Conservation (phyloP, 768 basidiomycete species). For the Mycena epipterygia region DNA sequence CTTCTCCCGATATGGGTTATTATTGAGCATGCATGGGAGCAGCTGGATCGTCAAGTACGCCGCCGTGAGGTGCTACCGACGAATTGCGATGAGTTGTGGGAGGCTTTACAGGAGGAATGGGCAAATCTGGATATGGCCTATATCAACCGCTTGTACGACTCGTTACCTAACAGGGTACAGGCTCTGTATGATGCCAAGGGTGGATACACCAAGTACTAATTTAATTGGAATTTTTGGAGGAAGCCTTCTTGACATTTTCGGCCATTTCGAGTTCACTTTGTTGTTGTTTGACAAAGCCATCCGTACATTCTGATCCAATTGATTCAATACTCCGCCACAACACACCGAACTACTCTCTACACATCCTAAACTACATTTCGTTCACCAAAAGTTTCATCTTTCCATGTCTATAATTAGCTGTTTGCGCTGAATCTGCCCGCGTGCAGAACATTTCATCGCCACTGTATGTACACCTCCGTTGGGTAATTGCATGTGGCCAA, state of each 20-base stretch:
- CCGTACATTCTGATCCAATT: too few species aligned
- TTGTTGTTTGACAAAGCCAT: too few species aligned
- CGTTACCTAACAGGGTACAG: conserved; percentile 34
- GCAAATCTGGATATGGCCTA: conserved; percentile 27
- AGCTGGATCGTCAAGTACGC: conserved; percentile 30
- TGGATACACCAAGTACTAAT: conserved; percentile 41
- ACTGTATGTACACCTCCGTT: too few species aligned
- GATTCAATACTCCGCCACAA: too few species aligned
- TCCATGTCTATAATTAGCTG: too few species aligned
- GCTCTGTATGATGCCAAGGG: conserved; percentile 42
- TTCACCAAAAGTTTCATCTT: too few species aligned
- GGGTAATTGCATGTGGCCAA: too few species aligned
- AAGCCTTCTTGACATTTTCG: background rate
- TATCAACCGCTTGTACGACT: conserved; percentile 33
- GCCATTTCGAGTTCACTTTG: too few species aligned
- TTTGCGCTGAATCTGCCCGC: too few species aligned
- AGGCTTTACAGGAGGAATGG: conserved; percentile 47
- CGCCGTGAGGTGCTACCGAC: conserved; percentile 31
- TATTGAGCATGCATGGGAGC: conserved; percentile 46
- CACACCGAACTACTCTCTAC: too few species aligned
- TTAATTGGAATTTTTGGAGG: background rate
- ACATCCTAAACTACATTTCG: too few species aligned
- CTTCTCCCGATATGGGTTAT: conserved; percentile 47
- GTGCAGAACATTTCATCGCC: too few species aligned
- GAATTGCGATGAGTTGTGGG: conserved; percentile 34